Evolutionary conservation across 306 rosid species (phyloP), one percentile per base, ranked within the genome.

Genomic region (Carpinus fangiana): DNA sequence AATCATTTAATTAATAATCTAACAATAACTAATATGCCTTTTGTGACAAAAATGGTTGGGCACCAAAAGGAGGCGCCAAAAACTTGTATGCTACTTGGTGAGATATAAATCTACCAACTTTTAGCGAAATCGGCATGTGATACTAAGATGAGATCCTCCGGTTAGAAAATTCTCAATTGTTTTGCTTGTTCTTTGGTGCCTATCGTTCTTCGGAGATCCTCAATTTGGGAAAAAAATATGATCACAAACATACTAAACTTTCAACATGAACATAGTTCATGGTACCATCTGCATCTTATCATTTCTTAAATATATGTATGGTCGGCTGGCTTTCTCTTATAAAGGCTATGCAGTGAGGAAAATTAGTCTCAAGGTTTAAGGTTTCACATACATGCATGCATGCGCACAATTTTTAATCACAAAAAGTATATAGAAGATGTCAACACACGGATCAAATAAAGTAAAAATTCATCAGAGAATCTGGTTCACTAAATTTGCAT

Each of bases 271-370:
- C 41, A 61, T 61, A 1, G n/a, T 61, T 61, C 31, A 79, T 53
- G n/a, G 12, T 48, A 55, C 66, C 41, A 74, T 60, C 66, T 54
- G 50, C 50, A 14, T 47, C 45, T 28, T 28, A 56, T 47, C 79
- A 69, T 23, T 61, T 61, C 18, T 61, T 4, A 28, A 18, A 61
- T 12, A 61, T 61, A 61, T 26, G 41, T 16, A 60, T 4, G 14
- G 38, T 26, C 12, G 18, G 61, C 38, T 26, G 26, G 8, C 67
- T 28, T 61, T n/a, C 34, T 20, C 65, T 57, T 57, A 57, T 57
- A 10, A 28, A 57, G 18, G 8, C 70, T 45, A 34, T 17, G 43
- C 20, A 21, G 65, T 21, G 34, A 57, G 11, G 12, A 57, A 34
- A 64, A 55, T 18, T 7, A 14, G 14, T 64, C 21, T 64, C 5